Evolutionary conservation across 345 rosid species (phyloP).

Genomic region (Pseudoturritis turrita): DNA sequence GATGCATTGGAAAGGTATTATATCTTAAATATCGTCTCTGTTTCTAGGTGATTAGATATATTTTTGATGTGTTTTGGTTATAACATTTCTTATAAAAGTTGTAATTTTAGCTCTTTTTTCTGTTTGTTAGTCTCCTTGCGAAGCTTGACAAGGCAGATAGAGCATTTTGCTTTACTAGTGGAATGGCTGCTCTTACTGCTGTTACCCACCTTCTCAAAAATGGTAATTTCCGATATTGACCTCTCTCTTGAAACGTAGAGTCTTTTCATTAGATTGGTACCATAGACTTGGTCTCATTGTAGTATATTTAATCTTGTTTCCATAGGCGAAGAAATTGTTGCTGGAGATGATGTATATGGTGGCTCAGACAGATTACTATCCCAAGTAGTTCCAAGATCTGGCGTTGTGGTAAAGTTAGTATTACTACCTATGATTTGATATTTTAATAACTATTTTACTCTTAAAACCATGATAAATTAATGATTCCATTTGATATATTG

Average conservation of each 20-base stretch:
- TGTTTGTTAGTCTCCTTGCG: constrained; percentile 61
- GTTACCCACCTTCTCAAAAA: constrained; percentile 64
- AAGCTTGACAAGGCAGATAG: constrained; percentile 95
- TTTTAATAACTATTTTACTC: not conserved
- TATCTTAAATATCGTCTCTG: not conserved
- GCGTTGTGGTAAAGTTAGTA: constrained; percentile 78
- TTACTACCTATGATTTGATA: not conserved
- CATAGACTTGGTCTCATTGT: not conserved
- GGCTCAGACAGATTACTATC: constrained; percentile 90
- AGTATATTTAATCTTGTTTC: not conserved
- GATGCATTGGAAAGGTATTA: constrained; percentile 75
- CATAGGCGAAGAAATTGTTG: constrained; percentile 83
- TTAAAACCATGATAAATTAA: constrained; percentile 1
- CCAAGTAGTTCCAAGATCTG: constrained; percentile 73
- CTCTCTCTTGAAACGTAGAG: not conserved
- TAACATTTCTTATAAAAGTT: not conserved
- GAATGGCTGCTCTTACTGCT: constrained; percentile 96
- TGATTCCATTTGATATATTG: constrained; percentile 21
- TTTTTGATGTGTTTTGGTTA: not conserved
- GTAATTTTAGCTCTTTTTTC: not conserved
- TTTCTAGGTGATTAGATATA: not conserved
- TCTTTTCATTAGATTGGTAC: not conserved
- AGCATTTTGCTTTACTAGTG: constrained; percentile 95
- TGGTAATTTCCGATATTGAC: constrained; percentile 36
- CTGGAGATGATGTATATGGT: constrained; percentile 92